phyloP scores from a whole-genome alignment of 2,329 filamentous ascomycete genomes.

The Chaetomiaceae sp. region DNA sequence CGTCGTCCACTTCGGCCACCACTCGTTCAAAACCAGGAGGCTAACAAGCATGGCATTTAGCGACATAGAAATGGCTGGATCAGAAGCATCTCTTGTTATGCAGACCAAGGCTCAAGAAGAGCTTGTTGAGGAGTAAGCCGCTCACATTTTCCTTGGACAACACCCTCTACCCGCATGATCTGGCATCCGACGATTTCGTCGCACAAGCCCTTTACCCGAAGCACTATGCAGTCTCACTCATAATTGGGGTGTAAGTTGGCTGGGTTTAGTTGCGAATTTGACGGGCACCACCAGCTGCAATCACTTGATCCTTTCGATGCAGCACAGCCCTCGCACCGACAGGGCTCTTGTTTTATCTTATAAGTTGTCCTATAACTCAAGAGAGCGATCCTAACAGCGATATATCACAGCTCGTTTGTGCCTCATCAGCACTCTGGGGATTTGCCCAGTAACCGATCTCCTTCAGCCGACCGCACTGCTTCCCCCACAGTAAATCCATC shows the following conservation, averaged over 20 bases:
- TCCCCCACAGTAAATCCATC: neutral
- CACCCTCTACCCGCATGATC: neutral
- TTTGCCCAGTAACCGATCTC: neutral
- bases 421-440: neutral
- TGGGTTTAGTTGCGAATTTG: neutral
- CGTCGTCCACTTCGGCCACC: neutral
- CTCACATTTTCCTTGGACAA: neutral
- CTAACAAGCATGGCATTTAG: slow-evolving; percentile 8
- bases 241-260: neutral
- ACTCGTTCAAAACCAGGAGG: neutral
- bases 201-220: neutral
- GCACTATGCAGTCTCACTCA: neutral
- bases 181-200: neutral
- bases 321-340: neutral
- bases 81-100: slow-evolving; percentile 1
- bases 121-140: slow-evolving; percentile 12
- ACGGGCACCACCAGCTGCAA: neutral
- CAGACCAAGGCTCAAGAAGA: neutral
- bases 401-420: neutral
- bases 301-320: neutral
- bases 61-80: slow-evolving; percentile 7
- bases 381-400: neutral
- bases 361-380: no score
- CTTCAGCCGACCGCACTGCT: neutral
- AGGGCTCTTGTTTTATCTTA: neutral